Evolutionary conservation across 306 rosid species (phyloP), one percentile per base, ranked within the genome.

Genomic region (Clitoria ternatea): DNA sequence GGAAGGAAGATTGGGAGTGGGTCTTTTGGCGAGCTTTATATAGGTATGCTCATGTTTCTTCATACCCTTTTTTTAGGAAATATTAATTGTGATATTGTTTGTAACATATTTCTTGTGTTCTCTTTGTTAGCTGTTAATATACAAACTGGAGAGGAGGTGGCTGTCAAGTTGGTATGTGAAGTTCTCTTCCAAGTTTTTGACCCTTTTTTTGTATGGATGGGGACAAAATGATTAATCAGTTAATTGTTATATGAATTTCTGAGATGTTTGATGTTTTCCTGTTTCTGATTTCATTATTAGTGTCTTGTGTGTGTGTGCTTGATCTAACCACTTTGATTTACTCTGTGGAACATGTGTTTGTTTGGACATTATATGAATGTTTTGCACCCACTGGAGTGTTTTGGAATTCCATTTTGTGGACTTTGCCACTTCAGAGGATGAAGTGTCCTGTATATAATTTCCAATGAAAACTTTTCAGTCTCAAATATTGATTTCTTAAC

Each of bases 1-100:
- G 99, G 99, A 48, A 90, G 97, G 95, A 95, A 95, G 84, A 95
- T 95, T 77, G 99, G 99, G 20, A 91, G 99, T 79, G 99, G 99
- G 52, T 95, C 99, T 70, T 95, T 95, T 77, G 99, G 99, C 70
- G 99, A 95, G 85, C 99, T 95, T 45, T 95, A 91, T 85, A 73
- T 95, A 79, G 99, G 99, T 89, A 53, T 39, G 75, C 11, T 56
- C 65, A 57, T 79, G 64, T 55, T 61, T 61, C 11, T 50, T 61
- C 10, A 13, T 23, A 39, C 19, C 22, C 2, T 44, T 26, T 10
- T 15, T 26, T 36, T 12, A 55, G 22, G 29, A 53, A n/a, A 48
- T 49, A 35, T 35, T 69, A 1, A 27, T 62, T 44, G 29, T 23
- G 5, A 7, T 44, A 10, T 80, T 19, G 71, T 22, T 36, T 77